Conservation (phyloP, 306 rosid species). For the Cercis canadensis region DNA sequence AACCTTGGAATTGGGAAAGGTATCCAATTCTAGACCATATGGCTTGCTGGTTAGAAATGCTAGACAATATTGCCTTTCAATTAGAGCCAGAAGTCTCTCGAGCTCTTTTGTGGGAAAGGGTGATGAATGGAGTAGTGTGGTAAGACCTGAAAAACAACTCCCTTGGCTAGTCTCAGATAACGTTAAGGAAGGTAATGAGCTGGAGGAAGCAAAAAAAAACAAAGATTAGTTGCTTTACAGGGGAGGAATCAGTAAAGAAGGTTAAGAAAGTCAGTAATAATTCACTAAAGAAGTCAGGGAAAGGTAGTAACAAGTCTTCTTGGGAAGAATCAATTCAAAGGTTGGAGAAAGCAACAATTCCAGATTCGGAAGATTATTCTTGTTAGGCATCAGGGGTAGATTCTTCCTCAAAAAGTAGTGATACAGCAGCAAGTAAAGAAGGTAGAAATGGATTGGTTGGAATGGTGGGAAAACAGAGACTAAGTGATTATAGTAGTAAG, state of each 20-base stretch:
- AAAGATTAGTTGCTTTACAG: too few relatives aligned
- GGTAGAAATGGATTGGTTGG: conserved; percentile 38
- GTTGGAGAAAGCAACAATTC: conserved; percentile 47
- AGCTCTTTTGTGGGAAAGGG: conserved; percentile 36
- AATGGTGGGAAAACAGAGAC: conserved; percentile 42
- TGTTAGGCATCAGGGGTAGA: conserved; percentile 32
- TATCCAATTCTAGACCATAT: conserved; percentile 22
- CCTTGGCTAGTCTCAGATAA: conserved; percentile 73
- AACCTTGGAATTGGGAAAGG: conserved; percentile 30
- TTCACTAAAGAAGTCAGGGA: conserved; percentile 44
- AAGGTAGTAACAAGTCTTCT: conserved; percentile 49
- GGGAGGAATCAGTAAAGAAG: conserved; percentile 43
- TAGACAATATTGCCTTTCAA: conserved; percentile 36
- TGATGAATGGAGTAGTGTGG: conserved; percentile 32
- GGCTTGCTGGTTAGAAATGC: conserved; percentile 47
- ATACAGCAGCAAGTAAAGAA: conserved; percentile 35
- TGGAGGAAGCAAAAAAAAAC: too few relatives aligned
- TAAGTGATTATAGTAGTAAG: conserved; percentile 35
- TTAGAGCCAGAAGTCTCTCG: conserved; percentile 49
- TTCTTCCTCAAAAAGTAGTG: conserved; percentile 37
- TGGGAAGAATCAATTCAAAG: conserved; percentile 60
- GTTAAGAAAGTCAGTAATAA: conserved; percentile 42
- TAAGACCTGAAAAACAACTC: conserved; percentile 44
- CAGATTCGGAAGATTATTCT: conserved; percentile 40
- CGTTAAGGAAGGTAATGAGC: conserved; percentile 33